Base-by-base conservation (phyloP, 805 yeast genomes). In the Barnettozyma californica region DNA sequence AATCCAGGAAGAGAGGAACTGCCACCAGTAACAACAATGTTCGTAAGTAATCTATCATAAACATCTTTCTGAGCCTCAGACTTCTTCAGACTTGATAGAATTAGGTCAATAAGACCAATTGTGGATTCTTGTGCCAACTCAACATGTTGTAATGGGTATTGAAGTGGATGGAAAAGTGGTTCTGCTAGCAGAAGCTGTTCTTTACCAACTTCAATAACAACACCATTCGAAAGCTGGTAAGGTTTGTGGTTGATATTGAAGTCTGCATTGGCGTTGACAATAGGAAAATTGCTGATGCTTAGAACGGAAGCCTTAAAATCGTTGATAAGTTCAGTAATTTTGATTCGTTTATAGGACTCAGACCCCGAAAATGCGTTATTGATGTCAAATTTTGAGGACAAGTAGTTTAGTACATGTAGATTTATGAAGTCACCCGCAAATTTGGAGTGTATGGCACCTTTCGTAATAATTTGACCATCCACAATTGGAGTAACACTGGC, bases 361-460 rank as follows among this genome's bases (percentile, higher is more conserved):
- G 62, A 56, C 48, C 68, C 59, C 29, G 55, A 42, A 14, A 63
- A 62, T 18, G 62, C 57, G 20, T 60, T 50, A 43, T 51, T 49
- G 13, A 46, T 36, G n/a, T 53, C 49, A 33, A 47, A 50, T 18
- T 69, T 65, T 37, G 67, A 55, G 48, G 70, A 66, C 52, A 74
- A 73, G 57, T 68, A 77, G 44, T 77, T 70, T 54, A 76, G 65
- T 2, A 82, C 70, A 66, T 86, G 87, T 45, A 79, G 72, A 63
- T 84, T 86, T 47, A 87, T 64, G 63, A 84, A 91, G 63, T 90
- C 92, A 9, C 97, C 98, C 4, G 91, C 97, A 62, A 76, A 86
- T 57, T 79, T 81, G 14, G 87, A 77, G 63, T 80, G 84, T 51
- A 76, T 69, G 5, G 80, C 74, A 42, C 87, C 85, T 61, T 83